Evolutionary conservation across 257 asterid species (phyloP), one percentile per base, ranked within the genome.

Genomic region (Primulina eburnea): DNA sequence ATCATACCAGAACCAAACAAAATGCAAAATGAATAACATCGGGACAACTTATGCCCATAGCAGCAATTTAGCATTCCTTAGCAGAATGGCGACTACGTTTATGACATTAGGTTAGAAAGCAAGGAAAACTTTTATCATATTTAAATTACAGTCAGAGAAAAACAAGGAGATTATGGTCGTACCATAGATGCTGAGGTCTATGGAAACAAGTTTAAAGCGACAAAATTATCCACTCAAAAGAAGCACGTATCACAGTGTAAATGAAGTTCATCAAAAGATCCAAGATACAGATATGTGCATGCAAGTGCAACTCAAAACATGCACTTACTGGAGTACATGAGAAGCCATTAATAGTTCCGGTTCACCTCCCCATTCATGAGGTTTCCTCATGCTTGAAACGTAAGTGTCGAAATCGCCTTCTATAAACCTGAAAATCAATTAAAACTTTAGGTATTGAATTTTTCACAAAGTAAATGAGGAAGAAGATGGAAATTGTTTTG

Each of bases 281-380:
- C 16, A 35, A 75, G 18, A 16, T 9, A 33, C 4, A 60, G 20
- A 61, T 35, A 43, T 35, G 8, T 20, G 35, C 34, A 20, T 18
- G 10, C 11, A 65, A 20, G 56, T 63, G 8, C 37, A 58, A 69
- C 24, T 58, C 63, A 28, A 59, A 52, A 59, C 30, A 69, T 60
- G 18, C 71, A 80, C 92, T 87, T 85, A 90, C 98, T 74, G 87
- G 73, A 93, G 92, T 57, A 90, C 96, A 78, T 90, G 96, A 71
- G 96, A 89, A 72, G 99, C 97, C 99, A 93, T 90, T 77, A 93
- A 76, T 70, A 93, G 70, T 75, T 93, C 99, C 10, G 99, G 99
- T 82, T 93, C 99, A 73, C 97, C 99, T 73, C 97, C 99, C 99
- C 99, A 93, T 37, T 87, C 95, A 73, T 87, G 95, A 75, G 90